Evolutionary conservation across 1,139 yeast species (phyloP), one percentile per base, ranked within the genome.

Genomic region (Zygotorulaspora mrakii): DNA sequence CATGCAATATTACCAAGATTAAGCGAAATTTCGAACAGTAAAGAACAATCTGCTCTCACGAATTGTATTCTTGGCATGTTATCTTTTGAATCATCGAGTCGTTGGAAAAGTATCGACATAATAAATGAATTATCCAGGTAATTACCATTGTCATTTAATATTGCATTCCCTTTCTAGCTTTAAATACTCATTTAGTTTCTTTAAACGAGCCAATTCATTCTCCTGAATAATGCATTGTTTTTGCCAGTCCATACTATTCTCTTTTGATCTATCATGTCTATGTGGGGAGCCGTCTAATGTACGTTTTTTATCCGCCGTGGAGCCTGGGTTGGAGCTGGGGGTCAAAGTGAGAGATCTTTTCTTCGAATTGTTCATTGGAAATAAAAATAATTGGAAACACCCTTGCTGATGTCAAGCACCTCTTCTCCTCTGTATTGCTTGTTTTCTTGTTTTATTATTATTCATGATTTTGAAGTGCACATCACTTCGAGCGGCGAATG

Each of bases 81-180:
- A 54, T 50, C 59, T 13, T 74, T 65, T 45, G 67, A 73, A 43
- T 67, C 72, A 1, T 43, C 62, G 1, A 33, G 54, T 3, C 56
- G 79, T 39, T 41, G 65, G 18, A 43, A 62, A n/a, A 68, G 74
- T 8, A 28, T 43, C 1, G 45, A 53, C 20, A 47, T 64, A 2
- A 47, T 55, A 5, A 22, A 45, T 4, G 39, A 35, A 27, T 35
- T 52, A 21, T 12, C 25, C 4, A 26, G 31, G 10, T 35, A 27
- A n/a, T n/a, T n/a, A n/a, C n/a, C n/a, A n/a, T n/a, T n/a, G n/a
- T 26, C 35, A 36, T 14, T 35, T 31, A 23, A 20, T 11, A 22
- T 29, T 29, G 38, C 40, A 37, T 28, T 31, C 26, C 30, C 49
- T 43, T 35, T 53, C 57, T 18, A 53, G 22, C 31, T 54, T 57